Evolutionary conservation across 805 yeast genomes (phyloP), one percentile per base, ranked within the genome.

Genomic region (Kodamaea leandrae): DNA sequence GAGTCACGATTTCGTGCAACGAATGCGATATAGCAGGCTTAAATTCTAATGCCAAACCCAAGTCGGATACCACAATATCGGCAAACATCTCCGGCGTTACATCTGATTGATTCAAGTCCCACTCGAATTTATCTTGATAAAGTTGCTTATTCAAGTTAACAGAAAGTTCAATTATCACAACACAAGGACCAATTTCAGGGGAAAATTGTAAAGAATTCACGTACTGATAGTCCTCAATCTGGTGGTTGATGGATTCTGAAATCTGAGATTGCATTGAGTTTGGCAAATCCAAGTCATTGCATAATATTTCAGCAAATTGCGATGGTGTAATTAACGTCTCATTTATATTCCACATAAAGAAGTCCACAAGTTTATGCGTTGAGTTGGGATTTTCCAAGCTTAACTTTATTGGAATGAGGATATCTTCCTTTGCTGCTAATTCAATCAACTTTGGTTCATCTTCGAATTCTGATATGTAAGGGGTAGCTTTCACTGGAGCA

Each of bases 71-170:
- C 2, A 91, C 88, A 6, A 76, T 74, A 44, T 72, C 76, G 0
- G 98, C 96, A 68, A 93, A 93, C 39, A 66, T 66, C 58, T 89
- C 96, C 0, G 99, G 97, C 1, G 88, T 77, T 16, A 85, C 56
- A 5, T 67, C 66, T 8, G 61, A 59, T 44, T 68, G 72, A 24
- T 55, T 26, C 56, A 93, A 68, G 55, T 93, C 95, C 98, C 98
- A 91, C 63, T 93, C 98, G 49, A 93, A 83, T 58, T 85, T 84
- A 62, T 93, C 99, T 51, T 89, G 96, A 54, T 82, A 89, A 30
- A 90, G 73, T 51, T 82, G 82, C 57, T 86, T 86, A 49, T 89
- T 88, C 46, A 93, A 66, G 55, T 84, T 87, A 36, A 93, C 86
- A 12, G 91, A 81, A 27, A 93, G 63, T 48, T 88, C 86, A 25